These are phyloP conservation scores for Scenedesmus sp. DNA, from an alignment of 163 green algal species.

Conservation along the genomic window DNA sequence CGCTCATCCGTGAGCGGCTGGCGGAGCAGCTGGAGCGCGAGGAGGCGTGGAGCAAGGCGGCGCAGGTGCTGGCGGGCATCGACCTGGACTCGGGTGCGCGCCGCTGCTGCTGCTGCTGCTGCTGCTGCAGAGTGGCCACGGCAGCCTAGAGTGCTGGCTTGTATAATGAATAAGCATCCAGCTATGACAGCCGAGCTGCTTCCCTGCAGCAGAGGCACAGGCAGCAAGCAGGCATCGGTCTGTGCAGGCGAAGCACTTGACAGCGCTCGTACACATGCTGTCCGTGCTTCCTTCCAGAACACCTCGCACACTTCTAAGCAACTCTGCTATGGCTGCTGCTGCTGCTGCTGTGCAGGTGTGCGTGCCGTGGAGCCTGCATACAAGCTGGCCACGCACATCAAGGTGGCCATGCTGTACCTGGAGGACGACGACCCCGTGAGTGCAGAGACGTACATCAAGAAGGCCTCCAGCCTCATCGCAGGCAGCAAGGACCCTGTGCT, in stretches of 20 bases:
- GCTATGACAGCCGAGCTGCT: neutral
- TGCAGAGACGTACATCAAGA: conserved; percentile 95
- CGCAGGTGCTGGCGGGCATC: conserved; percentile 92
- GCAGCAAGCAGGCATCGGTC: neutral
- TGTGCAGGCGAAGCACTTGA: too few relatives aligned
- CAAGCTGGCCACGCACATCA: conserved; percentile 93
- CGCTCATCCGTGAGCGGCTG: conserved; percentile 87
- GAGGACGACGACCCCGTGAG: conserved; percentile 94
- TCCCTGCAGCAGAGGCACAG: neutral
- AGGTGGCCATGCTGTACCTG: conserved; percentile 96
- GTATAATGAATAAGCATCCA: too few relatives aligned
- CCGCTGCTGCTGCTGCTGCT: neutral
- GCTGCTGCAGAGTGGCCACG: neutral
- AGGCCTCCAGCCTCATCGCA: conserved; percentile 87
- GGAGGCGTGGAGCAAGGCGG: conserved; percentile 93
- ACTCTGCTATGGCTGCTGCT: neutral
- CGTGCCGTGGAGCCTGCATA: conserved; percentile 44
- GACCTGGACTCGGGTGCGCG: conserved; percentile 86
- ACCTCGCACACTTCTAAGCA: neutral
- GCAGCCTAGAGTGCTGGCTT: too few relatives aligned
- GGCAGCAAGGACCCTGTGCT: conserved; percentile 78
- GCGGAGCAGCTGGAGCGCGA: conserved; percentile 84
- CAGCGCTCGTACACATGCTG: too few relatives aligned
- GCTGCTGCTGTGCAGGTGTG: conserved; percentile 27
- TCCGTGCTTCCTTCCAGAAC: too few relatives aligned